Percentiles rank a stretch among this genome's conserved stretches.
Evolutionary conservation across 768 basidiomycete genomes (phyloP).

Genomic region (Suillus clintonianus): DNA sequence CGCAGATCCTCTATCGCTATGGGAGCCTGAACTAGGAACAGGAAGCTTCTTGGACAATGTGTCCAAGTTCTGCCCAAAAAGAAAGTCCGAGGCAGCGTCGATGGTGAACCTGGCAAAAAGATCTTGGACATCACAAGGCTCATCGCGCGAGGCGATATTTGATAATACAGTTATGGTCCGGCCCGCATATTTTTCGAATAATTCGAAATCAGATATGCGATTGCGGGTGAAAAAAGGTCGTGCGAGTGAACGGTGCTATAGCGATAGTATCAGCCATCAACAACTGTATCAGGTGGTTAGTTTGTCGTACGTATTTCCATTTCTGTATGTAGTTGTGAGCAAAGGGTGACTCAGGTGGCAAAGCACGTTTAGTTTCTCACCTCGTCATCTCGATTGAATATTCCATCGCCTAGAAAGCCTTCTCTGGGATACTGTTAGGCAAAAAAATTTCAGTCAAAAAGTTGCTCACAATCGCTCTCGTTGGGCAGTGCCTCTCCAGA

Average conservation of each 20-base stretch:
- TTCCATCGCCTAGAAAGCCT: conserved; percentile 68
- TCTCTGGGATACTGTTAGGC: conserved; percentile 33
- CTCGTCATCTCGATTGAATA: conserved; percentile 78
- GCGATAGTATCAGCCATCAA: conserved; percentile 10
- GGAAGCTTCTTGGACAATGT: conserved; percentile 60
- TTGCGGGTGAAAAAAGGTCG: conserved; percentile 79
- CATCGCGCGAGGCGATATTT: conserved; percentile 34
- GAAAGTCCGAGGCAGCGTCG: conserved; percentile 72
- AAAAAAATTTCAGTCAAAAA: conserved; percentile 1
- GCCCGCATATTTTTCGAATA: conserved; percentile 58
- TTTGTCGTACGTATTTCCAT: conserved; percentile 62
- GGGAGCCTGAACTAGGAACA: conserved; percentile 41
- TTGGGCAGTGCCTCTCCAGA: conserved; percentile 66
- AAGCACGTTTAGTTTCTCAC: conserved; percentile 32
- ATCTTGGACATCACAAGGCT: conserved; percentile 66
- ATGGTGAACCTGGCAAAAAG: conserved; percentile 67
- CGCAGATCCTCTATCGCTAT: conserved; percentile 61
- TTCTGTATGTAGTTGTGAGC: conserved; percentile 32
- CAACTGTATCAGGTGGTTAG: neutral
- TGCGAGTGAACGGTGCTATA: conserved; percentile 63
- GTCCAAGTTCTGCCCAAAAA: conserved; percentile 67
- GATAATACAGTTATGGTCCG: conserved; percentile 54
- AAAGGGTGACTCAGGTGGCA: neutral
- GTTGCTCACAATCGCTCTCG: conserved; percentile 64
- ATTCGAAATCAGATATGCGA: conserved; percentile 66